Evolutionary conservation across 306 rosid species (phyloP).

Genomic region (Begonia fuchsioides): DNA sequence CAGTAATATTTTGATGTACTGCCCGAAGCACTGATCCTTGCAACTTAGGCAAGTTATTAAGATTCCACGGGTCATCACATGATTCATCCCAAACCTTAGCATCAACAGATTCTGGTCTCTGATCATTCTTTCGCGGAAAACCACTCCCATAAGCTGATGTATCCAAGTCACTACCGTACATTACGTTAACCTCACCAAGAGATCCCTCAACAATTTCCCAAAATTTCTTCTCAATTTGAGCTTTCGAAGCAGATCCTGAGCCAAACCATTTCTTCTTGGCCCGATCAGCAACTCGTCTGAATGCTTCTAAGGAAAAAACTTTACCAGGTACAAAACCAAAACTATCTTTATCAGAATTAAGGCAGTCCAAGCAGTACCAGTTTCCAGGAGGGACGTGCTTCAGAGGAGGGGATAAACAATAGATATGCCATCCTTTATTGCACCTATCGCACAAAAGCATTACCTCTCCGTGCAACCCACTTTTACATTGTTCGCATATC

Average conservation of each 20-base stretch:
- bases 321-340: conserved; percentile 95
- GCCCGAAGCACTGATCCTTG: conserved; percentile 85
- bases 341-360: conserved; percentile 80
- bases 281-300: conserved; percentile 67
- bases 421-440: conserved; percentile 88
- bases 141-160: conserved; percentile 87
- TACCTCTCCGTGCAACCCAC: conserved; percentile 92
- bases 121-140: conserved; percentile 53
- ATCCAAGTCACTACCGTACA: conserved; percentile 96
- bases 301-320: conserved; percentile 51
- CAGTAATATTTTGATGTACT: conserved; percentile 83
- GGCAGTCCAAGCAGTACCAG: conserved; percentile 91
- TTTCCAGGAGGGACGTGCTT: conserved; percentile 73
- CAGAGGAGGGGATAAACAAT: conserved; percentile 89
- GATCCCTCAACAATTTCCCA: conserved; percentile 98
- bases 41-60: conserved; percentile 88
- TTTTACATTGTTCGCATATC: conserved; percentile 82
- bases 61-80: conserved; percentile 84
- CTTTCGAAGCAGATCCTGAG: conserved; percentile 57
- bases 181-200: conserved; percentile 85
- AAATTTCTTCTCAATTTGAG: conserved; percentile 83
- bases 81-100: conserved; percentile 70
- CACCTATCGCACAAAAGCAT: conserved; percentile 98
- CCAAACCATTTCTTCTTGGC: conserved; percentile 95
- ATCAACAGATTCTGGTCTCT: conserved; percentile 53